Conservation (phyloP, 2,329 filamentous ascomycete species). For the Neopestalotiopsis sp. region DNA sequence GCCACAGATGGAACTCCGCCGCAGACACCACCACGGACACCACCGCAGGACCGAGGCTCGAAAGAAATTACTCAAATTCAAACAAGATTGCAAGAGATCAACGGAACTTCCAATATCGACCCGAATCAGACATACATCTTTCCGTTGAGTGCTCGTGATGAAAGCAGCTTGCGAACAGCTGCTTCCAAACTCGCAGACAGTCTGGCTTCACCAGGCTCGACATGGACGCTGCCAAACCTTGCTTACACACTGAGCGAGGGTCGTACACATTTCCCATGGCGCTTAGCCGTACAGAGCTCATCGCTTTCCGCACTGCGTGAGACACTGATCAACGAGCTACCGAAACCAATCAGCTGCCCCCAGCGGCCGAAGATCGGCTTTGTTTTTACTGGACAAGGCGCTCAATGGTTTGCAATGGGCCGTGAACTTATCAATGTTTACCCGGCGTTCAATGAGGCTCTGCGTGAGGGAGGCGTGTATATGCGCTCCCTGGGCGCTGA, state of each 20-base stretch:
- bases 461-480: neutral
- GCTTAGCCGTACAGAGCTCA: neutral
- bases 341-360: neutral
- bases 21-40: neutral
- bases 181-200: neutral
- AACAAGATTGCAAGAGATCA: neutral
- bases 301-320: slow-evolving; percentile 1
- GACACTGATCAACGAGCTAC: neutral
- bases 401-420: slow-evolving; percentile 34
- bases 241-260: slow-evolving; percentile 13
- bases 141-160: slow-evolving; percentile 9
- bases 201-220: neutral
- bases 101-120: neutral
- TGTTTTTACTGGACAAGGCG: slow-evolving; percentile 34
- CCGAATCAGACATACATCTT: neutral
- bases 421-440: slow-evolving; percentile 20
- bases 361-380: slow-evolving; percentile 21
- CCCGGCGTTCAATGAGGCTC: slow-evolving; percentile 6
- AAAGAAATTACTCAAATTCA: neutral
- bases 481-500: slow-evolving; percentile 4
- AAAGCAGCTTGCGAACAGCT: slow-evolving; percentile 6
- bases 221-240: neutral
- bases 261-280: slow-evolving; percentile 11
- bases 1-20: neutral
- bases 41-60: neutral